Percentiles rank a stretch among this genome's conserved stretches.
phyloP scores from a whole-genome alignment of 805 yeast genomes.

The Cyberlindnera euphorbiiphila region DNA sequence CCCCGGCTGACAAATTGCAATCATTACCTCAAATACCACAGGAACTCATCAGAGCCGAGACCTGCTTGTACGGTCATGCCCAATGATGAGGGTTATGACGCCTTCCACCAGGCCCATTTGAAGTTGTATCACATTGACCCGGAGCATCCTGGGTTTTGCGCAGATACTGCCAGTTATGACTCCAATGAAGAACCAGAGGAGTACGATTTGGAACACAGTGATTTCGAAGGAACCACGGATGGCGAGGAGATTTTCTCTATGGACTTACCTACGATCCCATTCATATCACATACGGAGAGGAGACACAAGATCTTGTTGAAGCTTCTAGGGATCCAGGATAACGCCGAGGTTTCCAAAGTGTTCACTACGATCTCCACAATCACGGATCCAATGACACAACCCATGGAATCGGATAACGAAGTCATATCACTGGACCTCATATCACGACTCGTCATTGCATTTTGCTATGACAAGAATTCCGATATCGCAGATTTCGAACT shows the following conservation, averaged over 20 bases:
- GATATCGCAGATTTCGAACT: conserved; percentile 34
- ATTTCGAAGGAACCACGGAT: conserved; percentile 8
- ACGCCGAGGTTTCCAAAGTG: conserved; percentile 13
- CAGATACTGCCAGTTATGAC: neutral
- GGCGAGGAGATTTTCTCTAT: conserved; percentile 31
- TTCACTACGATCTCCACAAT: conserved; percentile 33
- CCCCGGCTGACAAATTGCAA: conserved; percentile 14
- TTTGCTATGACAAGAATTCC: conserved; percentile 28
- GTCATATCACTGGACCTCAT: conserved; percentile 54
- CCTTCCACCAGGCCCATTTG: conserved; percentile 10
- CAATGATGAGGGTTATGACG: neutral
- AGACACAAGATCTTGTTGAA: conserved; percentile 31
- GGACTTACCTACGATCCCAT: conserved; percentile 25
- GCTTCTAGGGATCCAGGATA: conserved; percentile 24
- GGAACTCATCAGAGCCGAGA: conserved; percentile 3
- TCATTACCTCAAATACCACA: conserved; percentile 12
- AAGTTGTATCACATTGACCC: conserved; percentile 8
- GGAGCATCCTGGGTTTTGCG: conserved; percentile 16
- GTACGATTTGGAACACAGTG: neutral
- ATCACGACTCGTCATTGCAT: conserved; percentile 43
- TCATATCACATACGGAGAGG: conserved; percentile 26
- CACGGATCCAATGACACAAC: conserved; percentile 67
- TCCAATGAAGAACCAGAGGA: neutral
- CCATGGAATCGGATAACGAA: conserved; percentile 51
- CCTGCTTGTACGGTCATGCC: neutral